These are phyloP conservation scores for Metrosideros polymorpha DNA, from an alignment of 441 rosid species.

Conservation along the genomic window DNA sequence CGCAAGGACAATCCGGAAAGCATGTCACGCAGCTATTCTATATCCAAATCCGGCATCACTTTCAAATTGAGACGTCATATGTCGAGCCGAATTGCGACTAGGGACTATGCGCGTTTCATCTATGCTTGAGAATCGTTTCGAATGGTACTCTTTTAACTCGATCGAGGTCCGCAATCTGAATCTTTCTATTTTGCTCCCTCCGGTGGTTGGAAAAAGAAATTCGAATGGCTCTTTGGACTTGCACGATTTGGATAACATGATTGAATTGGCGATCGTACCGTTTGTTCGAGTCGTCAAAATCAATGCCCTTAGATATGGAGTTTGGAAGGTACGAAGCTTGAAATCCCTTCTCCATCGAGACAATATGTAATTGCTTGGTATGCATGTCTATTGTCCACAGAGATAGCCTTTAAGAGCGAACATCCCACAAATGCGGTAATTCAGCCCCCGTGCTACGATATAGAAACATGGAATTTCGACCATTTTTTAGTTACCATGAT, in stretches of 20 bases:
- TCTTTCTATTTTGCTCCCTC: neutral
- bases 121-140: neutral
- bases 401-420: too few species aligned
- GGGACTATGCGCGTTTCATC: neutral
- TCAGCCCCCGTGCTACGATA: too few species aligned
- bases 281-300: neutral
- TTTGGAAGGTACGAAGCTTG: neutral
- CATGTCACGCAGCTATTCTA: neutral
- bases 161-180: neutral
- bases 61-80: neutral
- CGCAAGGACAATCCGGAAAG: neutral
- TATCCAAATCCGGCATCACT: neutral
- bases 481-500: too few species aligned
- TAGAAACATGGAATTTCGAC: rapidly evolving
- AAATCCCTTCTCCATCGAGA: too few species aligned
- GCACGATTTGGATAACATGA: neutral
- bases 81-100: neutral
- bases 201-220: neutral
- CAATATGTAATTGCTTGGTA: too few species aligned
- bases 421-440: too few species aligned
- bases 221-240: neutral
- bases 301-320: neutral
- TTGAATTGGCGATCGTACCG: neutral
- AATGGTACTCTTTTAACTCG: neutral
- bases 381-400: too few species aligned